Evolutionary conservation across 176 grass and related monocot genomes (phyloP).

Genomic region (Musa troglodytarum): DNA sequence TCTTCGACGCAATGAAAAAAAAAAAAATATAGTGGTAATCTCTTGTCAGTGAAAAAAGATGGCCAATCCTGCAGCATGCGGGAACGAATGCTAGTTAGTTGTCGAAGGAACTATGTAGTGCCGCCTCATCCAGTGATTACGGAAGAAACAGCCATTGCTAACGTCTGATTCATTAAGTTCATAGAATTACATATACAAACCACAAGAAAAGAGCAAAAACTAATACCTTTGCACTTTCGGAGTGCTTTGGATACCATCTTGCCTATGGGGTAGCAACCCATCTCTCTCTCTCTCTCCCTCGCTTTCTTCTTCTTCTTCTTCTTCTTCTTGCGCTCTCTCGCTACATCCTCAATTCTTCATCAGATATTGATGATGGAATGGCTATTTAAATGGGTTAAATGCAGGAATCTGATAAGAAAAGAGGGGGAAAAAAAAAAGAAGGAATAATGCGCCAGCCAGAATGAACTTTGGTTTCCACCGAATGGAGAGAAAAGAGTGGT

Average conservation of each 20-base stretch:
- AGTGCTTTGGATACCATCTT: slow-evolving; percentile 54
- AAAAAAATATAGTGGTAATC: too few species aligned
- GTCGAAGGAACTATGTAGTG: too few species aligned
- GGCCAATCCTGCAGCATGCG: too few species aligned
- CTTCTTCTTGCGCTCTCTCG: neutral
- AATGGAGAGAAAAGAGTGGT: slow-evolving; percentile 20
- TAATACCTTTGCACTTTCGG: slow-evolving; percentile 52
- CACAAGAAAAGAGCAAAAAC: neutral
- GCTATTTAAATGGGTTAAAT: neutral
- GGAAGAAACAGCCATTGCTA: too few species aligned
- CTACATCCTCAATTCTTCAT: slow-evolving; percentile 4
- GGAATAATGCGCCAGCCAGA: neutral
- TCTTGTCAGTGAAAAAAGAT: too few species aligned
- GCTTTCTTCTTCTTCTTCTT: too few species aligned
- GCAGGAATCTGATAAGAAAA: neutral
- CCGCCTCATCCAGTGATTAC: too few species aligned
- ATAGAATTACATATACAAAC: too few species aligned
- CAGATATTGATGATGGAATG: slow-evolving; percentile 12
- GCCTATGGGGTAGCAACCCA: slow-evolving; percentile 75
- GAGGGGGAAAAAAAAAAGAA: neutral
- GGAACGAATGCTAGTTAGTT: too few species aligned
- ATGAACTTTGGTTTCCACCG: neutral
- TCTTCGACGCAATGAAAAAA: too few species aligned
- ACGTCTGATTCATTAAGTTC: too few species aligned
- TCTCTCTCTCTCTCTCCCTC: slow-evolving; percentile 27